Evolutionary conservation across 352 stramenopile species (phyloP).

Genomic region (Phytophthora melonis): DNA sequence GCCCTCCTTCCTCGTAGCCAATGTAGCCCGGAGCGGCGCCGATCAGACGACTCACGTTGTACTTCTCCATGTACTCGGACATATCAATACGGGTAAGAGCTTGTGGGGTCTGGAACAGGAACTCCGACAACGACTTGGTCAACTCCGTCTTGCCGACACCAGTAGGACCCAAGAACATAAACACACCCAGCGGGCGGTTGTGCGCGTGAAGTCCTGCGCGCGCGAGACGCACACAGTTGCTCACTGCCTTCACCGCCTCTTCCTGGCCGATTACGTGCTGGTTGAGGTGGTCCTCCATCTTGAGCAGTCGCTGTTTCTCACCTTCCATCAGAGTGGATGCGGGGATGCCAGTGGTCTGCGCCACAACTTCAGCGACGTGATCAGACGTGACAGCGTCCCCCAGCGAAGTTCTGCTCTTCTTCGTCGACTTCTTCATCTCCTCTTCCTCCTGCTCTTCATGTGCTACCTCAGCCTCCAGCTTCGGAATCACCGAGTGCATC

Average conservation of each 20-base stretch:
- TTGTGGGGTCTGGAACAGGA: conserved; percentile 97
- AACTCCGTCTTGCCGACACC: conserved; percentile 98
- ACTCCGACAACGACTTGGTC: conserved; percentile 94
- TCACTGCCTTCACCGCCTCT: conserved; percentile 92
- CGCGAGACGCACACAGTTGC: conserved; percentile 92
- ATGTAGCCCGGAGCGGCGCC: conserved; percentile 95
- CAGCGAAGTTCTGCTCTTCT: conserved; percentile 61
- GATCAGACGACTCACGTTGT: conserved; percentile 93
- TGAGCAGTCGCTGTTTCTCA: conserved; percentile 96
- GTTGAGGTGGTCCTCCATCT: conserved; percentile 94
- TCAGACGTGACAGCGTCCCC: conserved; percentile 93
- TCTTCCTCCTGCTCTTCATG: conserved; percentile 64
- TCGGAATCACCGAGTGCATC: conserved; percentile 83
- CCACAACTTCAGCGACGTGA: conserved; percentile 93
- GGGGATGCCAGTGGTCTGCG: conserved; percentile 95
- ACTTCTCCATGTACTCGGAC: conserved; percentile 98
- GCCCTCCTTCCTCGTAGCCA: conserved; percentile 95
- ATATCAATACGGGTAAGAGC: conserved; percentile 97
- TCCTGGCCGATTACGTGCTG: conserved; percentile 93
- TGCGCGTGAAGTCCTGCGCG: conserved; percentile 95
- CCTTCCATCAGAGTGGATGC: conserved; percentile 94
- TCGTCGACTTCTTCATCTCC: conserved; percentile 43
- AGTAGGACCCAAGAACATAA: conserved; percentile 96
- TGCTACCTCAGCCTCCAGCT: conserved; percentile 75
- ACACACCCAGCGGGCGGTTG: conserved; percentile 95